phyloP scores from a whole-genome alignment of 2,329 filamentous ascomycete species.

The Gremmenia infestans region DNA sequence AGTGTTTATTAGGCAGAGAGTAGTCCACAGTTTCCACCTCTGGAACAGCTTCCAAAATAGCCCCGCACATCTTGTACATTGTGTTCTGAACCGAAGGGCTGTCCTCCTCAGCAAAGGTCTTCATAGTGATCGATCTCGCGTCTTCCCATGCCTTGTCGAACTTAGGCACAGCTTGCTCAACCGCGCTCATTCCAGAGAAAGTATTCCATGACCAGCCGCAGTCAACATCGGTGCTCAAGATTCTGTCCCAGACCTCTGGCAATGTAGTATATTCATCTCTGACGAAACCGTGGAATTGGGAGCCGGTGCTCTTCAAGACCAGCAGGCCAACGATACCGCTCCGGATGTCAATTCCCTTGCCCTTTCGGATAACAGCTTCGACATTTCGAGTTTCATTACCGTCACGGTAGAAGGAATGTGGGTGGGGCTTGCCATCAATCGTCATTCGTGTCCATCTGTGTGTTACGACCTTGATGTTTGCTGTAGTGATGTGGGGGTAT shows the following conservation, averaged over 20 bases:
- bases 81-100: constrained; percentile 93
- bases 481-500: constrained; percentile 82
- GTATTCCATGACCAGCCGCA: constrained; percentile 79
- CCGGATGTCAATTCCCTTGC: constrained; percentile 66
- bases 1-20: constrained; percentile 93
- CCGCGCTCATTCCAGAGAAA: constrained; percentile 62
- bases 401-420: constrained; percentile 91
- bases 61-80: constrained; percentile 97
- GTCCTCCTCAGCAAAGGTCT: constrained; percentile 83
- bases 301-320: constrained; percentile 94
- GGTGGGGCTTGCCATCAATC: constrained; percentile 83
- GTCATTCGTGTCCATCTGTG: constrained; percentile 90
- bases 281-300: constrained; percentile 91
- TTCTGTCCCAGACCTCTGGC: constrained; percentile 87
- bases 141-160: constrained; percentile 78
- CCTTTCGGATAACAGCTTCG: constrained; percentile 63
- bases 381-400: constrained; percentile 83
- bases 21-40: constrained; percentile 72
- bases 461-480: constrained; percentile 75
- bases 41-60: constrained; percentile 73
- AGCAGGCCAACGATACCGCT: constrained; percentile 77
- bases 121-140: constrained; percentile 81
- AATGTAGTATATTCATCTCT: constrained; percentile 91
- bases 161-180: constrained; percentile 55
- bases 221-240: constrained; percentile 90